Conservation (phyloP, 2,329 filamentous ascomycete species). For the Gnomoniopsis smithogilvyi region DNA sequence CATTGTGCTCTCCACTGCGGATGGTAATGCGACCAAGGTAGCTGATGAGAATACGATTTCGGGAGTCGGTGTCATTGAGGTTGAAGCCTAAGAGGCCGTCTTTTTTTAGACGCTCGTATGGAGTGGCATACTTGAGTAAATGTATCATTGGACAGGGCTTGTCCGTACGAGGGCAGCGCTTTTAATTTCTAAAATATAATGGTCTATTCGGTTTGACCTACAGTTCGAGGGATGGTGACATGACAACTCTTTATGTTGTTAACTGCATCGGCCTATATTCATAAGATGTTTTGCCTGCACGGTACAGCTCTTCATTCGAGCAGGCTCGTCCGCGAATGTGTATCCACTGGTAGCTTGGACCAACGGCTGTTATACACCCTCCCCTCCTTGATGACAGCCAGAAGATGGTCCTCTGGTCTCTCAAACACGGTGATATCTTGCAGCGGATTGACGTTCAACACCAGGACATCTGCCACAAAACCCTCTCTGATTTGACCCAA, state of each 20-base stretch:
- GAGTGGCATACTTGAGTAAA: too few species aligned
- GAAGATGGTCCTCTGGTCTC: constrained; percentile 38
- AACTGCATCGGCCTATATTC: too few species aligned
- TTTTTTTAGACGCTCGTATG: too few species aligned
- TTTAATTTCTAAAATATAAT: too few species aligned
- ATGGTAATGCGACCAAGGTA: constrained; percentile 26
- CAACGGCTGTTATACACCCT: constrained; percentile 30
- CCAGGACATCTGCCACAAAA: constrained; percentile 45
- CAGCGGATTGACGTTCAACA: constrained; percentile 47
- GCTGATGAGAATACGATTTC: constrained; percentile 35
- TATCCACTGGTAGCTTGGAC: constrained; percentile 14
- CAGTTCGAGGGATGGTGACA: too few species aligned
- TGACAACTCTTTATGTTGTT: too few species aligned
- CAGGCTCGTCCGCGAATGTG: background rate
- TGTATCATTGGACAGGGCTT: too few species aligned
- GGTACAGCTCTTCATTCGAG: background rate
- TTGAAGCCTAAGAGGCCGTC: background rate
- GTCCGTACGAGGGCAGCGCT: too few species aligned
- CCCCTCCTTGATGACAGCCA: constrained; percentile 50
- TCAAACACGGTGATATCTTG: constrained; percentile 48
- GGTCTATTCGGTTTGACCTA: too few species aligned
- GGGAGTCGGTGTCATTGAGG: constrained; percentile 34
- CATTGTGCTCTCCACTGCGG: constrained; percentile 34
- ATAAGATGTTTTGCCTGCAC: too few species aligned
- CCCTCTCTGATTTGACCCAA: constrained; percentile 45